Conservation (phyloP, 73 alveolate genomes). For the Loxodes magnus region DNA sequence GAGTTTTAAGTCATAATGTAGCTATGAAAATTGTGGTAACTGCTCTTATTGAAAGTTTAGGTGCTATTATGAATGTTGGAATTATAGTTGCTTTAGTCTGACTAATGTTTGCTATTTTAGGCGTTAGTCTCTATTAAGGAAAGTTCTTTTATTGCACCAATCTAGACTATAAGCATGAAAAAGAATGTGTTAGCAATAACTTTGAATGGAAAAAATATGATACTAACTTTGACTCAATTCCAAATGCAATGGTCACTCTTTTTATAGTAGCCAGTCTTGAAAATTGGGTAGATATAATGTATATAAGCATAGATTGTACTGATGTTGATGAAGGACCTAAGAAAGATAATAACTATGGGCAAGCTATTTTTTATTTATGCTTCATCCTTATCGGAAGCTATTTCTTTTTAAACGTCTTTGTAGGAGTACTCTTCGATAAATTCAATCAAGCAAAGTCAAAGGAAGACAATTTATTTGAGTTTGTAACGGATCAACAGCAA, state of each 20-base stretch:
- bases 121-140: conserved; percentile 63
- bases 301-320: conserved; percentile 47
- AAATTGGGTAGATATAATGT: conserved; percentile 87
- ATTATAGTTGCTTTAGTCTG: conserved; percentile 75
- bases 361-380: conserved; percentile 16
- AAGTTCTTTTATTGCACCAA: conserved; percentile 46
- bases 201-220: conserved; percentile 44
- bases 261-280: conserved; percentile 78
- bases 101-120: conserved; percentile 86
- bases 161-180: background rate
- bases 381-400: conserved; percentile 20
- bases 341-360: conserved; percentile 3
- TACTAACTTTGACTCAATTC: conserved; percentile 77
- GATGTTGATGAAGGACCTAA: conserved; percentile 17
- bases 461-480: conserved; percentile 28
- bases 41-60: conserved; percentile 71
- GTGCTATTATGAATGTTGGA: conserved; percentile 63
- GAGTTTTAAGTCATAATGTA: conserved; percentile 70
- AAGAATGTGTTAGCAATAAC: conserved; percentile 28
- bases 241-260: conserved; percentile 72
- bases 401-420: conserved; percentile 29
- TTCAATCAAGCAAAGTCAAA: conserved; percentile 33
- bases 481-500: conserved; percentile 28
- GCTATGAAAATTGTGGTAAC: conserved; percentile 74
- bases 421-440: conserved; percentile 29